Evolutionary conservation across 495 filamentous ascomycete genomes (phyloP).

Genomic region (Delitschia confertaspora): DNA sequence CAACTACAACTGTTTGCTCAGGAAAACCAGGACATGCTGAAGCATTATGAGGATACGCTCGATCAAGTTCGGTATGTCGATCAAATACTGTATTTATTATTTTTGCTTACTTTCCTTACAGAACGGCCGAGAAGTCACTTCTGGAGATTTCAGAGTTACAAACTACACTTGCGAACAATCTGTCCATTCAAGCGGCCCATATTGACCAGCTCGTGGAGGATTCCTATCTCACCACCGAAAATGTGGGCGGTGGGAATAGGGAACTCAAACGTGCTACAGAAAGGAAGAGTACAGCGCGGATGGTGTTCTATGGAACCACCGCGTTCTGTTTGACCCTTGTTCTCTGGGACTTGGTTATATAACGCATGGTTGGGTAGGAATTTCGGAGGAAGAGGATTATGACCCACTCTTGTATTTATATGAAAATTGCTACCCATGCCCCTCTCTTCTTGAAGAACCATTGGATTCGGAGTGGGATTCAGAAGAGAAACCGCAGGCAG

Average conservation of each 20-base stretch:
- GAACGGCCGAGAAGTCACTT: constrained; percentile 81
- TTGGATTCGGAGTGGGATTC: no score
- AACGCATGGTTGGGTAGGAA: constrained; percentile 7
- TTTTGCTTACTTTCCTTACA: constrained; percentile 31
- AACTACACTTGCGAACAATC: constrained; percentile 73
- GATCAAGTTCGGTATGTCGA: constrained; percentile 71
- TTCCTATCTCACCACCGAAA: constrained; percentile 67
- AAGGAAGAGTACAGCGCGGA: constrained; percentile 71
- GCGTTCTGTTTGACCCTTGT: constrained; percentile 74
- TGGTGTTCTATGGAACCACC: constrained; percentile 80
- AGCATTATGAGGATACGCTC: constrained; percentile 81
- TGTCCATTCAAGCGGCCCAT: constrained; percentile 73
- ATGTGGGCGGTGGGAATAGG: constrained; percentile 81
- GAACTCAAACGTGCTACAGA: constrained; percentile 80
- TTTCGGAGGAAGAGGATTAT: background rate
- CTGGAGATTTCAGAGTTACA: constrained; percentile 91
- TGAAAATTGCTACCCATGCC: no score
- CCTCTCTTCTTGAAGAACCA: no score
- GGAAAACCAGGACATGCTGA: constrained; percentile 87
- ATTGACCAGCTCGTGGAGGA: constrained; percentile 86
- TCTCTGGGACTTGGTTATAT: constrained; percentile 91
- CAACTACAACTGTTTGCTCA: constrained; percentile 88
- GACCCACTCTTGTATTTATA: no score
- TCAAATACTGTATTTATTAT: background rate
- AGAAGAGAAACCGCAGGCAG: no score